Conservation (phyloP, 164 flowering plant species). For the Aristolochia fimbriata region DNA sequence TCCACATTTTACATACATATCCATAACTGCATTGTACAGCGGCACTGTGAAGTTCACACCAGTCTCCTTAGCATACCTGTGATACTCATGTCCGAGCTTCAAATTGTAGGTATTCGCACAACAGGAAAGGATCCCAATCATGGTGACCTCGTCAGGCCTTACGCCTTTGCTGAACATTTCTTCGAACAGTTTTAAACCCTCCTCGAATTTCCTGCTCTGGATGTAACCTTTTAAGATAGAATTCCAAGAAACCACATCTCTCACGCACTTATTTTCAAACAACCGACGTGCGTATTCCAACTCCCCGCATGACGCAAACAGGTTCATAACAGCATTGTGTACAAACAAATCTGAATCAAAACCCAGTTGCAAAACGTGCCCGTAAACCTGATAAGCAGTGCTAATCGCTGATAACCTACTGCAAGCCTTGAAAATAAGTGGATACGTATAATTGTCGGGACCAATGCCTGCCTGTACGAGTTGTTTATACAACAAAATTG, state of each 20-base stretch:
- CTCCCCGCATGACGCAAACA: slow-evolving; percentile 37
- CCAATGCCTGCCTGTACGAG: slow-evolving; percentile 27
- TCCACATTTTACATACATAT: slow-evolving; percentile 69
- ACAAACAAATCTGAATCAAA: slow-evolving; percentile 34
- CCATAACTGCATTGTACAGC: slow-evolving; percentile 49
- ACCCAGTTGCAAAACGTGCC: slow-evolving; percentile 43
- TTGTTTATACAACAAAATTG: slow-evolving; percentile 35
- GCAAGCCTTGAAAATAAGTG: slow-evolving; percentile 46
- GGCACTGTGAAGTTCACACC: slow-evolving; percentile 29
- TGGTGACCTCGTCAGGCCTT: slow-evolving; percentile 57
- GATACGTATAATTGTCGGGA: slow-evolving; percentile 53
- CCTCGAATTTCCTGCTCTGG: slow-evolving; percentile 24
- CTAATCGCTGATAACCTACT: slow-evolving; percentile 13
- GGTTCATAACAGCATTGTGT: slow-evolving; percentile 32
- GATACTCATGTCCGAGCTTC: slow-evolving; percentile 35
- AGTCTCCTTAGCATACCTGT: slow-evolving; percentile 22
- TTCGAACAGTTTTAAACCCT: slow-evolving; percentile 30
- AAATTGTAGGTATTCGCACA: slow-evolving; percentile 43
- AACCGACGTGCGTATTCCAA: slow-evolving; percentile 29
- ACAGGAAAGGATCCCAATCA: slow-evolving; percentile 47
- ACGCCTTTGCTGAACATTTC: slow-evolving; percentile 33
- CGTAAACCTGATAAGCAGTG: slow-evolving; percentile 31
- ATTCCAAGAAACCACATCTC: slow-evolving; percentile 74
- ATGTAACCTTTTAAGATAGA: slow-evolving; percentile 64
- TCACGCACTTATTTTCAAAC: slow-evolving; percentile 45